These are phyloP conservation scores for Glycyrrhiza uralensis DNA, from an alignment of 306 rosid genomes.

Conservation along the genomic window DNA sequence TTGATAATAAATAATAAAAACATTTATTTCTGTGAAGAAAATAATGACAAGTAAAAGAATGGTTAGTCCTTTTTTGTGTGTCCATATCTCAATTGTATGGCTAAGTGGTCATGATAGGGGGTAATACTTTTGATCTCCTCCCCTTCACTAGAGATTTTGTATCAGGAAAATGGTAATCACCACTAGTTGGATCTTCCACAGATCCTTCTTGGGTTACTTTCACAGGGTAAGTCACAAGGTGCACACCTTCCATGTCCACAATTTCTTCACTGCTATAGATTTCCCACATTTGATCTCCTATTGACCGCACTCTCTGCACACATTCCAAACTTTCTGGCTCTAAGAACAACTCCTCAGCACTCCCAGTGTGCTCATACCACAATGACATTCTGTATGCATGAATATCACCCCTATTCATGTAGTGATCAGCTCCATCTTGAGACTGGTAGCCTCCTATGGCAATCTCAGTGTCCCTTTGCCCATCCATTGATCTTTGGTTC, in stretches of 20 bases:
- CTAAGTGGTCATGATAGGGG: conserved; percentile 67
- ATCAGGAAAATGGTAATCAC: conserved; percentile 69
- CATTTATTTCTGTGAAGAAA: neutral
- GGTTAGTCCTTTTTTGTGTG: neutral
- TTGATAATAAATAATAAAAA: neutral
- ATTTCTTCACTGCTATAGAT: conserved; percentile 51
- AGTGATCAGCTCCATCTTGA: conserved; percentile 13
- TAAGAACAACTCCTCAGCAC: conserved; percentile 30
- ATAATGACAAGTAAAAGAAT: conserved; percentile 22
- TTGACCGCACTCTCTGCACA: conserved; percentile 31
- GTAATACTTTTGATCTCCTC: conserved; percentile 56
- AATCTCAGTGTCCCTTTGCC: conserved; percentile 84
- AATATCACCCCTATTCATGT: conserved; percentile 40
- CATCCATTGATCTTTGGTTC: conserved; percentile 97
- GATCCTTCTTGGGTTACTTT: conserved; percentile 47
- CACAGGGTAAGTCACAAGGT: conserved; percentile 71
- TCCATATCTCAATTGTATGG: neutral
- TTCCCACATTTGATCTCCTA: conserved; percentile 62
- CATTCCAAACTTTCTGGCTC: conserved; percentile 45
- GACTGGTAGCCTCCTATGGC: conserved; percentile 81
- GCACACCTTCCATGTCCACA: conserved; percentile 80
- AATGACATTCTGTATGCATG: conserved; percentile 66
- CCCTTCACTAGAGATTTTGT: conserved; percentile 58
- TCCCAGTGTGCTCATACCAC: conserved; percentile 82
- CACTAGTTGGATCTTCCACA: conserved; percentile 37